These are phyloP conservation scores for Mycena venus DNA, from an alignment of 768 basidiomycete species.

Conservation along the genomic window DNA sequence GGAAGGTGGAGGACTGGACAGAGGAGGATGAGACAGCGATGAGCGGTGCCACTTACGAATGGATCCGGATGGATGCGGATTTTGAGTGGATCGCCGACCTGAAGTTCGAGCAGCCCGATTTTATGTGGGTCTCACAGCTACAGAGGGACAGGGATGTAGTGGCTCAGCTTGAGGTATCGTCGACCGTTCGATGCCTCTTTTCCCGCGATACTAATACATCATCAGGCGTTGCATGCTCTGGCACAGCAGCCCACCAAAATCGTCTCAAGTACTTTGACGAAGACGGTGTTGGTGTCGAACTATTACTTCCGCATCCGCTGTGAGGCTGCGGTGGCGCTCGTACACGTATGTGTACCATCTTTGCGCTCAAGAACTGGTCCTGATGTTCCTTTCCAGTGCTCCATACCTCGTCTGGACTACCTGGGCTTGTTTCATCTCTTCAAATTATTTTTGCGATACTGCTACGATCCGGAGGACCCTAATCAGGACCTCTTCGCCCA, in stretches of 20 bases:
- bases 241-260: conserved; percentile 85
- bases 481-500: conserved; percentile 88
- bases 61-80: conserved; percentile 99
- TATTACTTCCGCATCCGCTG: conserved; percentile 97
- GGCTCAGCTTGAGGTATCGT: conserved; percentile 87
- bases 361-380: not conserved
- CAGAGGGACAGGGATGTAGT: conserved; percentile 97
- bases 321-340: conserved; percentile 90
- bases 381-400: conserved; percentile 69
- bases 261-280: conserved; percentile 92
- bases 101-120: conserved; percentile 95
- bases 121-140: conserved; percentile 98
- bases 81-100: conserved; percentile 98
- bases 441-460: conserved; percentile 93
- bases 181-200: not conserved
- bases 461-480: conserved; percentile 87
- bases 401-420: conserved; percentile 85
- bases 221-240: conserved; percentile 91
- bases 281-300: conserved; percentile 93
- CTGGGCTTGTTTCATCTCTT: conserved; percentile 95
- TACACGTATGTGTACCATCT: conserved; percentile 65
- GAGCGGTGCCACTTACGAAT: conserved; percentile 97
- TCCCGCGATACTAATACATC: not conserved
- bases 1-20: conserved; percentile 98
- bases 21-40: conserved; percentile 95